phyloP scores from a whole-genome alignment of 1,284 basidiomycete genomes.

The Moniliella sp. region DNA sequence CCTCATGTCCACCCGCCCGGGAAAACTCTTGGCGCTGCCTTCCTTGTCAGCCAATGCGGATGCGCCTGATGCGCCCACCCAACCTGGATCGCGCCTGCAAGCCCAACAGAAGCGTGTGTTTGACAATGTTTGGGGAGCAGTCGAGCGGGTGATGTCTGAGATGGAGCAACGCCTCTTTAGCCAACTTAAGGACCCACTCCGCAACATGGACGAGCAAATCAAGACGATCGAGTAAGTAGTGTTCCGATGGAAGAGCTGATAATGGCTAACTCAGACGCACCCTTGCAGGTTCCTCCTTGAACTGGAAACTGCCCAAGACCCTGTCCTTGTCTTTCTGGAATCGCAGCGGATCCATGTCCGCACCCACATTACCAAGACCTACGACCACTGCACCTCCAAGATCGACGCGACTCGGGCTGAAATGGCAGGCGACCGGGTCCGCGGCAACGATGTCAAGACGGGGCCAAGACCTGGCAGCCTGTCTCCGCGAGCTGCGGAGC shows the following conservation, averaged over 20 bases:
- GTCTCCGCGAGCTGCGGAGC: constrained; percentile 17
- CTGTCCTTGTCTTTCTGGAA: constrained; percentile 82
- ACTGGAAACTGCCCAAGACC: constrained; percentile 35
- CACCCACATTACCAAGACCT: constrained; percentile 51
- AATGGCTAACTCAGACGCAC: not conserved
- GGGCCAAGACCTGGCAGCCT: constrained; percentile 27
- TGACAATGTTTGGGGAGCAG: constrained; percentile 84
- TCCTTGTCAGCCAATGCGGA: constrained; percentile 14
- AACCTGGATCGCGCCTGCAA: constrained; percentile 6
- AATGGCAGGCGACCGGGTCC: too few relatives aligned
- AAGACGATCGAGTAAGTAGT: constrained; percentile 69
- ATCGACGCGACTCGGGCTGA: too few relatives aligned
- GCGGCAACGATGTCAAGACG: too few relatives aligned
- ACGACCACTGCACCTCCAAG: constrained; percentile 42
- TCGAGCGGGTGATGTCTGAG: constrained; percentile 80
- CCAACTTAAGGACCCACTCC: constrained; percentile 54
- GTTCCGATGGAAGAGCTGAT: not conserved
- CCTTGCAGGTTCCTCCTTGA: constrained; percentile 20
- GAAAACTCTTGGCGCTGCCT: constrained; percentile 45
- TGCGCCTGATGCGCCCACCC: constrained; percentile 35
- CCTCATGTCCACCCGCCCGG: constrained; percentile 63
- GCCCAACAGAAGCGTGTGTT: constrained; percentile 58
- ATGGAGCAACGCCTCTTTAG: constrained; percentile 59
- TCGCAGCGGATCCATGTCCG: constrained; percentile 70
- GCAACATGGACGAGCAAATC: constrained; percentile 78